Conservation (phyloP, 2,329 filamentous ascomycete genomes). For the Fusarium dlaminii region DNA sequence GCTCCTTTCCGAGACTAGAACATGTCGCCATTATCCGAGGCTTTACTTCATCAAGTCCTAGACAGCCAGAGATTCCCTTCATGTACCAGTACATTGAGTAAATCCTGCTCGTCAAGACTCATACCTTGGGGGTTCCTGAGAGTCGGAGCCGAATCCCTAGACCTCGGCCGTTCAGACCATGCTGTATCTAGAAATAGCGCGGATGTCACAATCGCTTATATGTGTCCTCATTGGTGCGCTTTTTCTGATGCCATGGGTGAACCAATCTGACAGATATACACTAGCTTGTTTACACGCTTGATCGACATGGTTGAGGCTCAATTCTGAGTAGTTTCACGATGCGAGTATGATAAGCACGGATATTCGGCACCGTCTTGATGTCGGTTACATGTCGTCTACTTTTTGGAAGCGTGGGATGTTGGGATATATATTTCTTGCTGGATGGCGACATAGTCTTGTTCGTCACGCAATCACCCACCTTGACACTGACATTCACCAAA, state of each 20-base stretch:
- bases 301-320: neutral
- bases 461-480: neutral
- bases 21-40: neutral
- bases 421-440: neutral
- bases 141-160: neutral
- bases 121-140: neutral
- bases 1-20: neutral
- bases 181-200: neutral
- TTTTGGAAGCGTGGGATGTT: neutral
- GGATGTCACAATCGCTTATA: neutral
- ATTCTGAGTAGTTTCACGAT: neutral
- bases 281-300: neutral
- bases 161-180: neutral
- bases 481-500: neutral
- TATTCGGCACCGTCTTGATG: neutral
- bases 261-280: neutral
- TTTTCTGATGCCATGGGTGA: neutral
- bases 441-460: neutral
- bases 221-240: neutral
- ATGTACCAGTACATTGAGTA: neutral
- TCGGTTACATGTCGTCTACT: neutral
- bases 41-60: neutral
- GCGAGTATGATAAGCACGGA: neutral
- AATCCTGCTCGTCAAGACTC: neutral
- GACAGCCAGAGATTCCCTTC: rapidly evolving